Evolutionary conservation across 352 stramenopile species (phyloP).

Genomic region (Phytophthora aleatoria): DNA sequence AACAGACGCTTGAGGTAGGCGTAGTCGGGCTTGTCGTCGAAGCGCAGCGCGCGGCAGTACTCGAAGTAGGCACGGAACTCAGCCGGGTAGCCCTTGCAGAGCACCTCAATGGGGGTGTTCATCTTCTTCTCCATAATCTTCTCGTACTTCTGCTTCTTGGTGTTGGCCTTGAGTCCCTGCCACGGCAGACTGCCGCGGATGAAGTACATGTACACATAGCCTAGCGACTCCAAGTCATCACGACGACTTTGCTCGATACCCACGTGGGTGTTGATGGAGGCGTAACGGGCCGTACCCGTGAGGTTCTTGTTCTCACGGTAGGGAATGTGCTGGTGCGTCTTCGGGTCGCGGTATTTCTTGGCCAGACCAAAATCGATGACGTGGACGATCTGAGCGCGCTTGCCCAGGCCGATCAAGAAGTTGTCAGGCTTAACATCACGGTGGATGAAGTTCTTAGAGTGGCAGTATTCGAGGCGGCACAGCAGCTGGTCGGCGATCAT

Average conservation of each 20-base stretch:
- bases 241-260: constrained; percentile 97
- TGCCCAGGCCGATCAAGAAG: constrained; percentile 89
- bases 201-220: constrained; percentile 96
- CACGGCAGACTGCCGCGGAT: constrained; percentile 95
- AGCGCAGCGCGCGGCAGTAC: constrained; percentile 84
- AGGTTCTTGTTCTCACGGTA: constrained; percentile 92
- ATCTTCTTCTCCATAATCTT: constrained; percentile 99
- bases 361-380: constrained; percentile 91
- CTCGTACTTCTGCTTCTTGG: constrained; percentile 96
- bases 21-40: constrained; percentile 91
- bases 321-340: constrained; percentile 90
- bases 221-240: constrained; percentile 98
- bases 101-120: constrained; percentile 91
- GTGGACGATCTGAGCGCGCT: constrained; percentile 86
- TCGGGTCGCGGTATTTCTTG: constrained; percentile 91
- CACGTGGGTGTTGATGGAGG: constrained; percentile 99
- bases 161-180: constrained; percentile 97
- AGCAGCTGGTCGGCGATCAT: constrained; percentile 93
- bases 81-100: constrained; percentile 94
- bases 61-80: constrained; percentile 99
- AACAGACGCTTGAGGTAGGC: constrained; percentile 95
- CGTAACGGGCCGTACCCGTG: constrained; percentile 97
- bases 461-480: constrained; percentile 86
- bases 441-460: constrained; percentile 92
- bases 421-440: constrained; percentile 92